These are phyloP conservation scores for Euptelea pleiosperma DNA, from an alignment of 164 flowering plant genomes.

Conservation along the genomic window DNA sequence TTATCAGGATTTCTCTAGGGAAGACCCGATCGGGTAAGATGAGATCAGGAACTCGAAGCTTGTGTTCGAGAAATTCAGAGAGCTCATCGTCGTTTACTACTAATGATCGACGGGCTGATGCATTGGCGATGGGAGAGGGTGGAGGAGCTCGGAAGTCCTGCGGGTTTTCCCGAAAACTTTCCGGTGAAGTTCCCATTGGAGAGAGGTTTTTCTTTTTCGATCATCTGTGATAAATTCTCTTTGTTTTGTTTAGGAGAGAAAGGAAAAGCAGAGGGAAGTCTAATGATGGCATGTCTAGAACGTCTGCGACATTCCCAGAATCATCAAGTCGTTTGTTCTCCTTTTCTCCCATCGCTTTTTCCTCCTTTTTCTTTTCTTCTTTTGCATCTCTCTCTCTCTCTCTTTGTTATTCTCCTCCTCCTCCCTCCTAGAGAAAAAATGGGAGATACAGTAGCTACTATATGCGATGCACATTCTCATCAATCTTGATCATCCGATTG, in stretches of 20 bases:
- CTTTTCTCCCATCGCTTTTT: not conserved
- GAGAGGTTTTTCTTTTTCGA: not conserved
- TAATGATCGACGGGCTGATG: slow-evolving; percentile 45
- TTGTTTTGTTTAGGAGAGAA: too few species aligned
- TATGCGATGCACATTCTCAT: too few species aligned
- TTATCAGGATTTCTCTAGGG: slow-evolving; percentile 40
- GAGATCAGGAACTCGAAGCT: slow-evolving; percentile 64
- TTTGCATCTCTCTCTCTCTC: slow-evolving; percentile 3
- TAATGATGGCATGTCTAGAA: slow-evolving; percentile 27
- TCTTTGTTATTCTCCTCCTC: not conserved
- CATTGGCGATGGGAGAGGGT: slow-evolving; percentile 69
- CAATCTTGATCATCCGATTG: too few species aligned
- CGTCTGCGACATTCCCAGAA: slow-evolving; percentile 12
- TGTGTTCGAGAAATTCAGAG: slow-evolving; percentile 56
- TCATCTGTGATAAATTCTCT: too few species aligned
- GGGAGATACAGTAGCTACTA: too few species aligned
- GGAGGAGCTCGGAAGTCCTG: slow-evolving; percentile 85
- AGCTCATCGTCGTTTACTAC: slow-evolving; percentile 62
- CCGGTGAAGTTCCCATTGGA: slow-evolving; percentile 39
- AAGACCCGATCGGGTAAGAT: slow-evolving; percentile 60
- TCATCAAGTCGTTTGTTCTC: slow-evolving; percentile 4
- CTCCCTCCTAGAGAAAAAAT: too few species aligned
- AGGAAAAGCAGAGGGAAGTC: slow-evolving; percentile 3
- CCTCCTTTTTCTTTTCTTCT: slow-evolving; percentile 10
- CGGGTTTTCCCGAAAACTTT: slow-evolving; percentile 24